Base-by-base conservation (phyloP, 257 asterid genomes). In the Solanum neorickii region DNA sequence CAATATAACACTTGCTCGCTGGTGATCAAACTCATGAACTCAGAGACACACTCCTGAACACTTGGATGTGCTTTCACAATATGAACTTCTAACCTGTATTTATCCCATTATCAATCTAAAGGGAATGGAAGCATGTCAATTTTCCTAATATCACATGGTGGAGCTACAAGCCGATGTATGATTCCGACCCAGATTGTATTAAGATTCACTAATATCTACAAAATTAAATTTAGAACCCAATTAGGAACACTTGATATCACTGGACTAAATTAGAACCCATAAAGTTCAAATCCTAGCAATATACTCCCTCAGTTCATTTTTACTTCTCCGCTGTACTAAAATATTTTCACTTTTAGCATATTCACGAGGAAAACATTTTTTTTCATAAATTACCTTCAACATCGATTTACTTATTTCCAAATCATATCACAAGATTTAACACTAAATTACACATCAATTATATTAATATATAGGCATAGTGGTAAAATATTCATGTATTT, bases 11-110 rank as follows among this genome's bases (percentile, higher is more conserved):
- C 90, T 16, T 93, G 93, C 97, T 93, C 96, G 93, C 96, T 94
- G 85, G 97, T 94, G 87, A 94, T 69, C 90, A 94, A 94, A 88
- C 96, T 91, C 29, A 62, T 23, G 69, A 62, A 62, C 31, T 62
- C 15, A 62, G 7, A 62, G 29, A 4, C 31, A 62, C 15, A 23
- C 3, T 62, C 70, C 70, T 23, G 5, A 39, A 41, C 83, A 39
- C 33, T 41, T 23, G 56, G 21, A 41, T 75, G 56, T 42, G 31
- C 33, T 39, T 27, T 12, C 83, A 39, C 7, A 23, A 75, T 39
- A 37, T 12, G 13, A 15, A 69, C 37, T 69, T 69, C 14, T 37
- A 37, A 70, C 77, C 49, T 1, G n/a, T 3, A 31, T 70, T 29
- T 69, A 29, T 69, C 35, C 75, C 75, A 33, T 72, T 18, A 72